Conservation (phyloP, 805 yeast species). For the Candida arabinofermentans region DNA sequence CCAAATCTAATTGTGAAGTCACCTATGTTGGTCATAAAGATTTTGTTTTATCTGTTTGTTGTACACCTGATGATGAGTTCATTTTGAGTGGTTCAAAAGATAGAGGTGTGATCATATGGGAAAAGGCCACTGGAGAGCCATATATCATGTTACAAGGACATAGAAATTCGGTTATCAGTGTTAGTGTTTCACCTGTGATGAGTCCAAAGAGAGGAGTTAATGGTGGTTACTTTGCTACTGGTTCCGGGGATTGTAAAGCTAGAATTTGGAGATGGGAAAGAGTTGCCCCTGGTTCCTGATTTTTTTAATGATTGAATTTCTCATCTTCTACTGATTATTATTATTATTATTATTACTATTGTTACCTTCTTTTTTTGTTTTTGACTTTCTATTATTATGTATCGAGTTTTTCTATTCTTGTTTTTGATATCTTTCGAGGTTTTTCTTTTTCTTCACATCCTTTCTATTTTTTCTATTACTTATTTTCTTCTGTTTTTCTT, state of each 20-base stretch:
- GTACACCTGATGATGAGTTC: constrained; percentile 89
- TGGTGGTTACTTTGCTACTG: constrained; percentile 91
- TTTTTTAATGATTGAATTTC: neutral
- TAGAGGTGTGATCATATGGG: constrained; percentile 97
- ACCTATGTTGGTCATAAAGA: constrained; percentile 96
- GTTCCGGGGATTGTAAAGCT: constrained; percentile 96
- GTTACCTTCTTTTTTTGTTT: neutral
- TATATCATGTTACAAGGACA: constrained; percentile 95
- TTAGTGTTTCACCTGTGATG: constrained; percentile 82
- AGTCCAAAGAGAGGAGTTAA: constrained; percentile 45
- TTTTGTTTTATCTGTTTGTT: constrained; percentile 89
- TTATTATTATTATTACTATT: neutral
- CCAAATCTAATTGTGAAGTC: constrained; percentile 68
- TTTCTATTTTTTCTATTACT: neutral
- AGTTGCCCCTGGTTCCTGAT: constrained; percentile 15
- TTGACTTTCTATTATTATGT: neutral
- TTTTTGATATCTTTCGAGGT: neutral
- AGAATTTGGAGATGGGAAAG: constrained; percentile 89
- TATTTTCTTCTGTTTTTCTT: neutral
- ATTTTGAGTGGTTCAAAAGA: constrained; percentile 94
- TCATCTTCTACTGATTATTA: neutral
- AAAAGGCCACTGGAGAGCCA: constrained; percentile 85
- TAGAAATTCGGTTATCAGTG: constrained; percentile 91
- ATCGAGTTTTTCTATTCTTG: neutral
- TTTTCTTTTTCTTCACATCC: neutral